Evolutionary conservation across 441 rosid genomes (phyloP).

Genomic region (Pelargonium fulgidum): DNA sequence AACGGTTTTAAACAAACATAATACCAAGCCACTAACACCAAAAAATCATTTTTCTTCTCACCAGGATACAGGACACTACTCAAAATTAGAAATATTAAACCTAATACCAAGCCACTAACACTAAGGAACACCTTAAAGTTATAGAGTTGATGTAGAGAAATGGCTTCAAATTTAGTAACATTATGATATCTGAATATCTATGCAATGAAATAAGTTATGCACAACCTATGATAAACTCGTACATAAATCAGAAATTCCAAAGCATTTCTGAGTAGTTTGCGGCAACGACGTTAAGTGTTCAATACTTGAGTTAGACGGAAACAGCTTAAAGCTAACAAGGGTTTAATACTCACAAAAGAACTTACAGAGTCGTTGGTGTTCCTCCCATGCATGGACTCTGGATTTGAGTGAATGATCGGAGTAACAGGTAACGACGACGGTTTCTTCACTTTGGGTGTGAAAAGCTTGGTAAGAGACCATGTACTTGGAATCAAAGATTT

Average conservation of each 20-base stretch:
- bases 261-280: neutral
- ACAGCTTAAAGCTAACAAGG: neutral
- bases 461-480: conserved; percentile 58
- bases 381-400: conserved; percentile 72
- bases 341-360: conserved; percentile 32
- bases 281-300: neutral
- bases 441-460: conserved; percentile 45
- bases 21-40: neutral
- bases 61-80: no score
- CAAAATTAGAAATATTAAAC: no score
- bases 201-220: no score
- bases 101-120: no score
- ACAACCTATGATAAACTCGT: no score
- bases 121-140: no score
- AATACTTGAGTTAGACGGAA: neutral
- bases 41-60: no score
- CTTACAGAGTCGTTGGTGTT: conserved; percentile 31
- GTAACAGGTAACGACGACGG: conserved; percentile 68
- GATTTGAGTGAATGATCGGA: conserved; percentile 72
- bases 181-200: no score
- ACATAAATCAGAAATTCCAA: no score
- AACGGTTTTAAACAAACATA: neutral
- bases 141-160: no score
- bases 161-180: no score
- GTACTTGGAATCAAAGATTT: conserved; percentile 54